Evolutionary conservation across 1,139 yeast species (phyloP), one percentile per base, ranked within the genome.

Genomic region (Sugiyamaella japonica): DNA sequence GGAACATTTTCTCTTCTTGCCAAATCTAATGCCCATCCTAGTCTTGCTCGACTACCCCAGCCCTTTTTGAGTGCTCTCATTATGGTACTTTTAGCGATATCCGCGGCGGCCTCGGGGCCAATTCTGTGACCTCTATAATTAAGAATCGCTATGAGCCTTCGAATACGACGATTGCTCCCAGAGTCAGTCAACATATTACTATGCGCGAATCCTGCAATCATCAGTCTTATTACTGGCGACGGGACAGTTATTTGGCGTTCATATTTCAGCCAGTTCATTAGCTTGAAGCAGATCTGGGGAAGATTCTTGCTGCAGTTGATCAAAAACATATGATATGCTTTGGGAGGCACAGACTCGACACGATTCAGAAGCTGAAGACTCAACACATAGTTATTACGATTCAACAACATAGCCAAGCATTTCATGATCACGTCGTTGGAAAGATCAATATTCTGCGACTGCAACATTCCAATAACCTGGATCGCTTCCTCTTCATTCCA

Each of bases 1-100:
- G 59, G 32, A n/a, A 63, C 63, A 7, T 54, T 47, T 47, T 60
- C 63, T 10, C 43, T 48, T 37, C 50, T 57, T 1, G 66, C 66
- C 34, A 63, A 29, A n/a, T 56, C 54, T 17, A 63, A 47, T 12
- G 65, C 64, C 65, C 65, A 63, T 23, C 49, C 31, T 13, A 63
- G 56, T 16, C 66, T 51, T 29, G 48, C 51, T 12, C 58, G 52
- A 37, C 64, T 58, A 3, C 65, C 66, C 39, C 56, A 43, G 8
- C 60, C 58, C 5, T 15, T 37, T 16, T 45, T 40, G 16, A 51
- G 38, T 2, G 59, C 55, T 13, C 60, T 52, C 12, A 20, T 40
- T n/a, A 60, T 44, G 29, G 54, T 47, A 23, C 61, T 56, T n/a
- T 50, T 48, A 13, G 58, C 63, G 7, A 60, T 13, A 13, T 54